A percentile compares a stretch with the other conserved stretches of the same genome.
Evolutionary conservation across 495 filamentous ascomycete genomes (phyloP).

Genomic region (Penicillium daleae): DNA sequence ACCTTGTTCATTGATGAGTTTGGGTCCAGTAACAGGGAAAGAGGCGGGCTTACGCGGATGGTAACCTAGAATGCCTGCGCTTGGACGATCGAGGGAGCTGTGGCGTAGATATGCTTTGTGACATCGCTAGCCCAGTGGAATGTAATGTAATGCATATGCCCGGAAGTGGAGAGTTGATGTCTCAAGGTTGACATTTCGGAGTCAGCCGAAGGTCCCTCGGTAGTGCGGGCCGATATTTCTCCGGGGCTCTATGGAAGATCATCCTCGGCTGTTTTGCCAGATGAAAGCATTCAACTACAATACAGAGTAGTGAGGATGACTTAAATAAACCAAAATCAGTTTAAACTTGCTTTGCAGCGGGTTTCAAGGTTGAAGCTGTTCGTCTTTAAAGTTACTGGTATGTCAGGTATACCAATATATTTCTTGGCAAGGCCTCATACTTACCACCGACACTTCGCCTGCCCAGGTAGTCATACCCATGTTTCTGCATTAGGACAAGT

Average conservation of each 20-base stretch:
- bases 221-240: conserved; percentile 8
- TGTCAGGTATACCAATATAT: too few species aligned
- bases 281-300: background rate
- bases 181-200: background rate
- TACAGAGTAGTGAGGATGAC: too few species aligned
- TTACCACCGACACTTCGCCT: too few species aligned
- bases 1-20: background rate
- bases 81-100: background rate
- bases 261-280: too few species aligned
- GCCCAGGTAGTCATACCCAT: too few species aligned
- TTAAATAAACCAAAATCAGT: too few species aligned
- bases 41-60: conserved; percentile 7
- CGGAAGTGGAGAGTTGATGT: background rate
- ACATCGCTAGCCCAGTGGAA: background rate
- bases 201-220: background rate
- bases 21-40: background rate
- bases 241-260: background rate
- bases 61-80: background rate
- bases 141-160: background rate
- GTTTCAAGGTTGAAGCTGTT: background rate
- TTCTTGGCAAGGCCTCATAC: too few species aligned
- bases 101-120: background rate
- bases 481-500: too few species aligned
- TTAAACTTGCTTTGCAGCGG: too few species aligned
- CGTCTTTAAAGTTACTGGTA: too few species aligned